Conservation (phyloP, 768 basidiomycete genomes). For the Boletus rubescentipes region DNA sequence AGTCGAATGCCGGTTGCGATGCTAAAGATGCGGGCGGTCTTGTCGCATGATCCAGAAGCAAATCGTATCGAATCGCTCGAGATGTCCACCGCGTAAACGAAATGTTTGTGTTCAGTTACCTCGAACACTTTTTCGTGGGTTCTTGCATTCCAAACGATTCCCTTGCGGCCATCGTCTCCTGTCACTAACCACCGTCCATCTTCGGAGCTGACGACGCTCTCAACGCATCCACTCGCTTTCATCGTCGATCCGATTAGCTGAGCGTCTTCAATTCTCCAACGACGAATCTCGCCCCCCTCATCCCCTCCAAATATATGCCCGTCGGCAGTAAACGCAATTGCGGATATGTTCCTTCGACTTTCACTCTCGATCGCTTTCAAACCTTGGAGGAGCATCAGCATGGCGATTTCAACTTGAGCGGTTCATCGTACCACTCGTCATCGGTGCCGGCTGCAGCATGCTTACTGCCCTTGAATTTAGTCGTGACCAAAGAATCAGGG, state of each 20-base stretch:
- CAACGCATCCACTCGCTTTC: neutral
- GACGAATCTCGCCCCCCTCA: neutral
- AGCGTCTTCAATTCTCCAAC: neutral
- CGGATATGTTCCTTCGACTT: neutral
- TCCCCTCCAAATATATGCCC: neutral
- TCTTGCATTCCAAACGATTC: too few species aligned
- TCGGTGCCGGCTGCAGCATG: neutral
- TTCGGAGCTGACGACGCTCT: neutral
- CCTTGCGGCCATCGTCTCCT: neutral
- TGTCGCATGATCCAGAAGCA: neutral
- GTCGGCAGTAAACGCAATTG: neutral
- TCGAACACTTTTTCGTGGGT: neutral
- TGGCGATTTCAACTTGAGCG: neutral
- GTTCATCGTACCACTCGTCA: neutral
- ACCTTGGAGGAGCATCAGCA: neutral
- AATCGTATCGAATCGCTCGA: neutral
- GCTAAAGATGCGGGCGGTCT: neutral
- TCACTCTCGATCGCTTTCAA: neutral
- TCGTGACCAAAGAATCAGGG: too few species aligned
- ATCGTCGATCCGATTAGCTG: neutral
- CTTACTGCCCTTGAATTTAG: too few species aligned
- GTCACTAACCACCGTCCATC: neutral
- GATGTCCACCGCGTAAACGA: neutral
- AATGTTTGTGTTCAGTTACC: neutral
- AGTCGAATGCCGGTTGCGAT: neutral